These are phyloP conservation scores for Nakataea oryzae DNA, from an alignment of 2,329 filamentous ascomycete species.

Conservation along the genomic window DNA sequence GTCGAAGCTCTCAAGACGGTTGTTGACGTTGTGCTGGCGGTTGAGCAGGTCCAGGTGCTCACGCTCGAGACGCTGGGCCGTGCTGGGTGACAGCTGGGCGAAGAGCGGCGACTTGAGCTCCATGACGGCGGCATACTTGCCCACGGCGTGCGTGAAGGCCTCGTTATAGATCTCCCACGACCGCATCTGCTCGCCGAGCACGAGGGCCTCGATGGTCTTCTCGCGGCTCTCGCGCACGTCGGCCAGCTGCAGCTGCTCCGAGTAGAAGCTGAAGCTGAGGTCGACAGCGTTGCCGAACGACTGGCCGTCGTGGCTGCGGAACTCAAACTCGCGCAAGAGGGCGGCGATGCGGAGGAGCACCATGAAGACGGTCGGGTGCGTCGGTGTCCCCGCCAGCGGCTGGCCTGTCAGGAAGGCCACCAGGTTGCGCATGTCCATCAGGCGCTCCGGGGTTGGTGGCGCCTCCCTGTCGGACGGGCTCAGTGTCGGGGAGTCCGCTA, in stretches of 20 bases:
- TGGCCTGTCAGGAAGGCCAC: slow-evolving; percentile 57
- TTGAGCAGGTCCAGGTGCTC: slow-evolving; percentile 70
- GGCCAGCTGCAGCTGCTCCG: slow-evolving; percentile 64
- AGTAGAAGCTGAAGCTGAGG: slow-evolving; percentile 61
- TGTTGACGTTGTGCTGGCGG: slow-evolving; percentile 59
- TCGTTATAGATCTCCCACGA: slow-evolving; percentile 78
- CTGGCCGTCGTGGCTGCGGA: slow-evolving; percentile 42
- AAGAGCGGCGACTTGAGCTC: slow-evolving; percentile 59
- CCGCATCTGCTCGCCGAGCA: slow-evolving; percentile 82
- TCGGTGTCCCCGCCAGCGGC: slow-evolving; percentile 47
- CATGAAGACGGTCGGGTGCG: slow-evolving; percentile 39
- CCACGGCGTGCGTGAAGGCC: slow-evolving; percentile 82
- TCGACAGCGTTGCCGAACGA: slow-evolving; percentile 51
- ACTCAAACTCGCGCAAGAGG: slow-evolving; percentile 46
- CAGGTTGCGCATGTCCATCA: slow-evolving; percentile 52
- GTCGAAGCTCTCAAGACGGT: slow-evolving; percentile 75
- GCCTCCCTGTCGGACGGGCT: slow-evolving; percentile 14
- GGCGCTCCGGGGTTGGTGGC: slow-evolving; percentile 32
- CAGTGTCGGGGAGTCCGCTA: slow-evolving; percentile 34
- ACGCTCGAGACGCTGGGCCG: slow-evolving; percentile 70
- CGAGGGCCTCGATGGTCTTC: slow-evolving; percentile 78
- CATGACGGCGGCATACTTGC: slow-evolving; percentile 69
- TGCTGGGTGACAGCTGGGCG: slow-evolving; percentile 57
- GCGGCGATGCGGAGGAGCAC: slow-evolving; percentile 43
- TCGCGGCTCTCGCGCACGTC: slow-evolving; percentile 77